A percentile compares a stretch with the other conserved stretches of the same genome.
Conservation (phyloP, 352 stramenopile species). For the Pythium phragmiticola region DNA sequence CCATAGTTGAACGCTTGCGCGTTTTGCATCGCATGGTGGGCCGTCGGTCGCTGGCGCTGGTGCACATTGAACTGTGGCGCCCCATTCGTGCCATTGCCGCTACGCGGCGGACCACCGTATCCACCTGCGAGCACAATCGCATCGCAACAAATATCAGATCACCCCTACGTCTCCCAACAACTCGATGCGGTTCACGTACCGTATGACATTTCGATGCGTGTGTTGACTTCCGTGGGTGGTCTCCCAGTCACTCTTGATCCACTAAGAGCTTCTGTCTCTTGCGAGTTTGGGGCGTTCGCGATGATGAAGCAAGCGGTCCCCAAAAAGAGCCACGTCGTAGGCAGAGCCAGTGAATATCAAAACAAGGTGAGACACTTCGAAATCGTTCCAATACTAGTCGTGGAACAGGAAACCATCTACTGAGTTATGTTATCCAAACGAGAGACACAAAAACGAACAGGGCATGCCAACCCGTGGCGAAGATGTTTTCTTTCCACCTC, state of each 20-base stretch:
- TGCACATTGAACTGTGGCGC: conserved; percentile 29
- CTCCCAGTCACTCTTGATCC: not conserved
- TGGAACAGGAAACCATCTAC: not conserved
- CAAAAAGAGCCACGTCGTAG: conserved; percentile 27
- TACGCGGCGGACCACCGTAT: conserved; percentile 12
- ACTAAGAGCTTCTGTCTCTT: conserved; percentile 1
- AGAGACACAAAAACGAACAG: not conserved
- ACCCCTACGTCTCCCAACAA: too few relatives aligned
- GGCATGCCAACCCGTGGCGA: not conserved
- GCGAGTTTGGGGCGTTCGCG: not conserved
- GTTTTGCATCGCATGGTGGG: conserved; percentile 20
- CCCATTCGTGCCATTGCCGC: conserved; percentile 13
- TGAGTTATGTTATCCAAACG: not conserved
- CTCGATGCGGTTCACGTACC: conserved; percentile 15
- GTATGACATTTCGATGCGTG: conserved; percentile 17
- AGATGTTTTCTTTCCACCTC: conserved; percentile 1
- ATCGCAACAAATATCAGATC: not conserved
- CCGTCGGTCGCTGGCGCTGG: conserved; percentile 32
- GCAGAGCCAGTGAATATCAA: conserved; percentile 4
- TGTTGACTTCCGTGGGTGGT: not conserved
- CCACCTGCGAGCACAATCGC: not conserved
- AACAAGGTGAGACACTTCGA: conserved; percentile 11
- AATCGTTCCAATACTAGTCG: not conserved
- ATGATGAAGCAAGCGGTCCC: conserved; percentile 13
- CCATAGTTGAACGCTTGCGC: conserved; percentile 27